Base-by-base conservation (phyloP, 768 basidiomycete species). In the Auriscalpium microsporum region DNA sequence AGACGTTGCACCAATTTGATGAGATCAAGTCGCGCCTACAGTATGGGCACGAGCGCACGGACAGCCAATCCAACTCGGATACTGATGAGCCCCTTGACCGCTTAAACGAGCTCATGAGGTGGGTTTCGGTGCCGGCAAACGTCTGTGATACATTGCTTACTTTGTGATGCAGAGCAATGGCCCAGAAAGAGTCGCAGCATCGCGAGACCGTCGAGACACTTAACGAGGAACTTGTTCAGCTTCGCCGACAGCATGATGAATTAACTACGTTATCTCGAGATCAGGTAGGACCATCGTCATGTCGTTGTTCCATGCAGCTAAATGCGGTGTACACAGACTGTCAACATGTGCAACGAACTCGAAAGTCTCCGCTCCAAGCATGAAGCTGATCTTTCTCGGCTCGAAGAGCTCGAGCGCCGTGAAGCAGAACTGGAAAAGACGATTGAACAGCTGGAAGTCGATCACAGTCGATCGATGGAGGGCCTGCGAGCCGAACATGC, bases 21-120 rank as follows among this genome's bases (percentile, higher is more conserved):
- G 81, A 81, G 52, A 78, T 92, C 58, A 84, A 87, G 53, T 78
- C 79, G 64, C 82, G 75, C 40, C 80, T 92, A 74, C 78, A 81
- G 63, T 66, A 75, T 63, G 70, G 69, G 55, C 60, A 69, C 63
- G 61, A 60, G 46, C 57, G 57, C n/a, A 56, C 65, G 34, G 62
- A 63, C 35, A 57, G 65, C 23, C 53, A 63, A 33, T 54, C 66
- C 37, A 67, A 68, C 52, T 75, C 79, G 8, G 83, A 85, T 42
- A 64, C 73, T 28, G 87, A 89, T 55, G 89, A 88, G 64, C 83
- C 86, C 9, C 72, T 92, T 52, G 85, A 84, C 57, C 77, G 88
- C 53, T 73, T 96, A 38, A 94, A 95, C 63, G 91, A 94, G 63
- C 79, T 97, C 14, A 95, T 97, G 92, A 74, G 87, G 90, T 94